These are phyloP conservation scores for Jackrogersella minutella DNA, from an alignment of 495 filamentous ascomycete genomes.

Conservation along the genomic window DNA sequence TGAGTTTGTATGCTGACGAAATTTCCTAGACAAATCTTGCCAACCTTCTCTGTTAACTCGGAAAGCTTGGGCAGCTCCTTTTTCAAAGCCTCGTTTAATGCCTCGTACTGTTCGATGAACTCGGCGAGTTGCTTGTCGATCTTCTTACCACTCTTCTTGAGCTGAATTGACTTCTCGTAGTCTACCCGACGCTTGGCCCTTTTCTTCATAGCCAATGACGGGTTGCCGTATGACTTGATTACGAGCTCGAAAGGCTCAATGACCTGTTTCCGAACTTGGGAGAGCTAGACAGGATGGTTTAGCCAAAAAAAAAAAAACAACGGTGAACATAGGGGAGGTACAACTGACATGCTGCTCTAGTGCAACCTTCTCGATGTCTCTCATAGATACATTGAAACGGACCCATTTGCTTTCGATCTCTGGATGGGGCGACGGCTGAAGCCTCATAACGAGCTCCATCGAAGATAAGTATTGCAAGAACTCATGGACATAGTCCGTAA, in stretches of 20 bases:
- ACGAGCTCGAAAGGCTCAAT: slow-evolving; percentile 87
- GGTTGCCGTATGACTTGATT: slow-evolving; percentile 80
- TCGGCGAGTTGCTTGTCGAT: slow-evolving; percentile 83
- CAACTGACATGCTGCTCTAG: slow-evolving; percentile 85
- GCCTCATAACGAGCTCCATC: slow-evolving; percentile 70
- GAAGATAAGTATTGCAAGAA: slow-evolving; percentile 74
- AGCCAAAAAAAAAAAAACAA: not conserved
- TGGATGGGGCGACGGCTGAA: slow-evolving; percentile 67
- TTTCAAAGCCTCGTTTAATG: slow-evolving; percentile 90
- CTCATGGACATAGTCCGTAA: slow-evolving; percentile 72
- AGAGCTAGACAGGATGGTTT: slow-evolving; percentile 60
- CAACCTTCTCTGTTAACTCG: slow-evolving; percentile 75
- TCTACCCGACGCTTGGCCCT: slow-evolving; percentile 88
- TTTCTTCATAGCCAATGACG: slow-evolving; percentile 87
- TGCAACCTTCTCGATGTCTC: slow-evolving; percentile 78
- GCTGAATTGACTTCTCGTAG: slow-evolving; percentile 70
- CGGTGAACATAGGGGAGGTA: not conserved
- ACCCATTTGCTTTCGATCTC: slow-evolving; percentile 94
- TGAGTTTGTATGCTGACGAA: slow-evolving; percentile 81
- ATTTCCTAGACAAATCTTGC: slow-evolving; percentile 78
- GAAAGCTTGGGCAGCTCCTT: slow-evolving; percentile 91
- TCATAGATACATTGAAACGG: slow-evolving; percentile 79
- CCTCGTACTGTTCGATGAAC: slow-evolving; percentile 83
- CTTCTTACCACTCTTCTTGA: slow-evolving; percentile 76
- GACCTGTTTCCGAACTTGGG: slow-evolving; percentile 77